phyloP scores from a whole-genome alignment of 2,329 filamentous ascomycete genomes.

The Allantophomopsis lycopodina region DNA sequence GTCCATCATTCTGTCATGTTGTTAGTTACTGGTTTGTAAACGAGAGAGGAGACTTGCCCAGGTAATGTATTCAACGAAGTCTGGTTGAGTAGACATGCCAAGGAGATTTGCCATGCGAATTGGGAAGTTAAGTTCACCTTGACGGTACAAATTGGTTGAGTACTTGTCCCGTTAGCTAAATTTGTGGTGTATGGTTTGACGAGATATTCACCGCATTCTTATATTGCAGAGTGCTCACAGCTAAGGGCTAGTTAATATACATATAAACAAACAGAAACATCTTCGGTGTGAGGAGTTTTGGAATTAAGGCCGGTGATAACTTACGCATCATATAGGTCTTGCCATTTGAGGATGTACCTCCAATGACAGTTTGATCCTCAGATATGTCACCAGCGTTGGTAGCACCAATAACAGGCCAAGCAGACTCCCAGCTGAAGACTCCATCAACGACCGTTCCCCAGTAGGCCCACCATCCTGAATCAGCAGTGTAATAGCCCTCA shows the following conservation, averaged over 20 bases:
- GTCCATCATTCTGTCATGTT: slow-evolving; percentile 17
- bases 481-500: slow-evolving; percentile 18
- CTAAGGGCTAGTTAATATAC: neutral
- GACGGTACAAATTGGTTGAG: slow-evolving; percentile 18
- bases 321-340: slow-evolving; percentile 22
- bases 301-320: neutral
- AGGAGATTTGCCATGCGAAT: slow-evolving; percentile 22
- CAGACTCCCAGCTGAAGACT: slow-evolving; percentile 23
- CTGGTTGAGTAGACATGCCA: slow-evolving; percentile 11
- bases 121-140: slow-evolving; percentile 20
- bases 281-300: neutral
- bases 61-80: slow-evolving; percentile 20
- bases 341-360: slow-evolving; percentile 9
- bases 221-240: slow-evolving; percentile 8
- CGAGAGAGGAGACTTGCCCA: slow-evolving; percentile 6
- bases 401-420: slow-evolving; percentile 18
- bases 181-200: slow-evolving; percentile 8
- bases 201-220: slow-evolving; percentile 6
- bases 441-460: slow-evolving; percentile 20
- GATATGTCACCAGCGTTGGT: slow-evolving; percentile 13
- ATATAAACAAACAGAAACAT: neutral
- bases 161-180: slow-evolving; percentile 20
- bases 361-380: slow-evolving; percentile 12
- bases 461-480: slow-evolving; percentile 13
- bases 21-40: too few relatives aligned